A percentile compares a stretch with the other conserved stretches of the same genome.
Conservation (phyloP, 768 basidiomycete genomes). For the Leucogyrophana mollusca region DNA sequence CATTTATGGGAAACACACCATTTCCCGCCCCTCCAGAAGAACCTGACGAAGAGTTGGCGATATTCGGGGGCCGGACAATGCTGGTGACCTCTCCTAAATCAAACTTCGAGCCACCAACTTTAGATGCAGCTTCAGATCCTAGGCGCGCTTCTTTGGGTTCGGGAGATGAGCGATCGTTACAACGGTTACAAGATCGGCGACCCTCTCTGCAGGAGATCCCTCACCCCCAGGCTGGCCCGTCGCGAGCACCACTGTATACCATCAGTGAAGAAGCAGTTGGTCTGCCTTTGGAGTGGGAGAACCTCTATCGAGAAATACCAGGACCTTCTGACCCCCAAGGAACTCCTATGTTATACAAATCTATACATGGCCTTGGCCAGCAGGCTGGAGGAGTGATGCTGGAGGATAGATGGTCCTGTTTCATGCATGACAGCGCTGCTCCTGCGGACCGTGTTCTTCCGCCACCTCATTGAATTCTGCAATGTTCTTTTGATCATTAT, state of each 20-base stretch:
- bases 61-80: constrained; percentile 33
- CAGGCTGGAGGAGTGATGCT: constrained; percentile 21
- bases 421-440: constrained; percentile 29
- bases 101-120: too few species aligned
- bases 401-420: constrained; percentile 41
- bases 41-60: constrained; percentile 31
- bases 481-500: background rate
- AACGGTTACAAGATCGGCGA: background rate
- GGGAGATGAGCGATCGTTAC: background rate
- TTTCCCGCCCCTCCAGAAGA: background rate
- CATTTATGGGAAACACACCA: background rate
- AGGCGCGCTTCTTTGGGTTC: constrained; percentile 22
- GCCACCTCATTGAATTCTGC: background rate
- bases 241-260: constrained; percentile 15
- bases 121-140: constrained; percentile 5
- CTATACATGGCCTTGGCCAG: constrained; percentile 7
- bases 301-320: constrained; percentile 36
- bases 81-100: constrained; percentile 16
- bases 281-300: constrained; percentile 29
- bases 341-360: background rate
- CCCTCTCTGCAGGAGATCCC: background rate
- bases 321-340: constrained; percentile 1
- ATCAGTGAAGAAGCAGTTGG: background rate
- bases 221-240: constrained; percentile 8
- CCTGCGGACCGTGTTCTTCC: background rate